phyloP scores from a whole-genome alignment of 208 protist genomes.

The Wallacemonas sp. region DNA sequence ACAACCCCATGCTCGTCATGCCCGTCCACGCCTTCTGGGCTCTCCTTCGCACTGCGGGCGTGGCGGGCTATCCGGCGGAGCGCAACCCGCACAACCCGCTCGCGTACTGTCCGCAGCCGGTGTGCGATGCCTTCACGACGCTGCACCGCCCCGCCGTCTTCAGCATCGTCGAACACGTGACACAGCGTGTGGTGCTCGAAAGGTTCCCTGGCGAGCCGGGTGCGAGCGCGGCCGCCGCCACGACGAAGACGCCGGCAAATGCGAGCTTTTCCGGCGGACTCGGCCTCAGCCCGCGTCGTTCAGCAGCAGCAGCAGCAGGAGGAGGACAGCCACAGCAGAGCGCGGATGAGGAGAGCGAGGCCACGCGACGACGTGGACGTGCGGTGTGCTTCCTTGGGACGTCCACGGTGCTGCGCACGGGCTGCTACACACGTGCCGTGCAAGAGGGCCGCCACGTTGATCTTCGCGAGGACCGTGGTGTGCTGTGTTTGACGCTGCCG shows the following conservation, averaged over 20 bases:
- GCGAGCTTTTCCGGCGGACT: neutral
- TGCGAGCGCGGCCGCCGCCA: neutral
- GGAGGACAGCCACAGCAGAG: neutral
- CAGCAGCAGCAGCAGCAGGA: neutral
- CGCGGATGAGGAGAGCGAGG: neutral
- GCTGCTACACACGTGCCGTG: constrained; percentile 39
- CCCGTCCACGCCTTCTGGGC: constrained; percentile 59
- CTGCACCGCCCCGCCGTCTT: constrained; percentile 65
- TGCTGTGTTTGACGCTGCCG: constrained; percentile 49
- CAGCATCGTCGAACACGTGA: constrained; percentile 60
- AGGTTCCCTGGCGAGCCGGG: neutral
- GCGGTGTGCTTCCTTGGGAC: neutral
- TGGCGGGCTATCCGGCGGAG: constrained; percentile 39
- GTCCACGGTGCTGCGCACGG: constrained; percentile 15
- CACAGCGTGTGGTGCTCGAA: constrained; percentile 18
- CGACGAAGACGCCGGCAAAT: neutral
- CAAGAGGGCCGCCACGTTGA: constrained; percentile 64
- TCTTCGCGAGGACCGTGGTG: constrained; percentile 46
- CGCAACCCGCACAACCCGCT: constrained; percentile 10
- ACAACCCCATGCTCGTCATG: constrained; percentile 26
- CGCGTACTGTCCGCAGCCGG: constrained; percentile 1
- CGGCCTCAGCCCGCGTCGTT: neutral
- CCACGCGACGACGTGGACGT: neutral
- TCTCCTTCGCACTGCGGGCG: constrained; percentile 51
- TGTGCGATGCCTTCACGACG: constrained; percentile 24